Percentiles rank a stretch among this genome's conserved stretches.
These are phyloP conservation scores for Saccharomycopsis capsularis DNA, from an alignment of 805 yeast genomes.

Conservation along the genomic window DNA sequence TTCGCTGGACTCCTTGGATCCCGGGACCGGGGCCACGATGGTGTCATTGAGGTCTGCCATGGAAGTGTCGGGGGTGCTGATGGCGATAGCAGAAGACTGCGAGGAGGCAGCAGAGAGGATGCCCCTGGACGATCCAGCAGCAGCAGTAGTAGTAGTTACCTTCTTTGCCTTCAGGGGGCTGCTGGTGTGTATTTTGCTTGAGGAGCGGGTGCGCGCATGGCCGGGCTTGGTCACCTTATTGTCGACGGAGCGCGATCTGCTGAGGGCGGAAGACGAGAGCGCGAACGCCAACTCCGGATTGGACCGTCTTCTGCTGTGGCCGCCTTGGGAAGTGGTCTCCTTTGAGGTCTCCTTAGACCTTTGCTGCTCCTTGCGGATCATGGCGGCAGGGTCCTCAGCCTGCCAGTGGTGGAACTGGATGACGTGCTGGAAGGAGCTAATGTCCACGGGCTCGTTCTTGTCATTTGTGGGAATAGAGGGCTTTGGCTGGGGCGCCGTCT, in stretches of 20 bases:
- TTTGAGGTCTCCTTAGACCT: background rate
- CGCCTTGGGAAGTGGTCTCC: background rate
- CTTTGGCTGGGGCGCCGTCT: background rate
- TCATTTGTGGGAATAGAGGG: conserved; percentile 15
- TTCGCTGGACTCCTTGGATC: background rate
- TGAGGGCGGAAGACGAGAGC: too few species aligned
- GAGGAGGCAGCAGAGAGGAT: too few species aligned
- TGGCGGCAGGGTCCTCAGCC: conserved; percentile 31
- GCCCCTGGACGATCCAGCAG: too few species aligned
- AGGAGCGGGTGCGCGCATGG: background rate
- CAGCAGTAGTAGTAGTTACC: background rate
- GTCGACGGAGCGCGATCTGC: background rate
- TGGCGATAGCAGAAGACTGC: too few species aligned
- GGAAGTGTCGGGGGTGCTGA: background rate
- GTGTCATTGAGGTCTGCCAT: background rate
- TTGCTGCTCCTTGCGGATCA: conserved; percentile 10
- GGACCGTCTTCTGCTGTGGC: conserved; percentile 12
- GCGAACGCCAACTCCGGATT: conserved; percentile 14
- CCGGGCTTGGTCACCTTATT: conserved; percentile 8
- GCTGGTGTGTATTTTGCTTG: background rate
- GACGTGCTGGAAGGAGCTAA: conserved; percentile 37
- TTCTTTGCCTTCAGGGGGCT: background rate
- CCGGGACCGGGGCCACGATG: too few species aligned
- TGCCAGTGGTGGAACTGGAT: conserved; percentile 56
- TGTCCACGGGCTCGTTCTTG: conserved; percentile 22